Percentiles rank a stretch among this genome's conserved stretches.
Evolutionary conservation across 2,329 filamentous ascomycete genomes (phyloP).

Genomic region (Saccharata proteae): DNA sequence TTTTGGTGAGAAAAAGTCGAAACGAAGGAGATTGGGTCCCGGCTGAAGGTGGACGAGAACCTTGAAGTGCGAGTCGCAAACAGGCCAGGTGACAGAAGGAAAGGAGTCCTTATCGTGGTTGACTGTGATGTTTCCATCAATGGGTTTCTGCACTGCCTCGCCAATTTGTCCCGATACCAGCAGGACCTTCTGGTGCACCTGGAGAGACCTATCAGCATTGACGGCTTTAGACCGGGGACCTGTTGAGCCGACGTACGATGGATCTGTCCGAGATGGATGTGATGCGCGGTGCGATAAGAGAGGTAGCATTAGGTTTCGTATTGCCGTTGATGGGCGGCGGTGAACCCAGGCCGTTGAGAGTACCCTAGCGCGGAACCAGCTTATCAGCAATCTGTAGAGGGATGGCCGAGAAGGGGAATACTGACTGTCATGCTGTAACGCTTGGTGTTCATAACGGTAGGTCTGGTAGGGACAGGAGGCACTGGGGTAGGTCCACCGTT

Average conservation of each 20-base stretch:
- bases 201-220: conserved; percentile 13
- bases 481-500: conserved; percentile 33
- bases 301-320: conserved; percentile 41
- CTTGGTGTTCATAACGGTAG: conserved; percentile 28
- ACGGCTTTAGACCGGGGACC: conserved; percentile 7
- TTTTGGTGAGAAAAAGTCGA: conserved; percentile 81
- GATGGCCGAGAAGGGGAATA: neutral
- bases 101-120: conserved; percentile 77
- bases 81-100: conserved; percentile 74
- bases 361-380: neutral
- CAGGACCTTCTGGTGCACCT: conserved; percentile 88
- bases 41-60: conserved; percentile 80
- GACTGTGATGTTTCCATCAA: conserved; percentile 72
- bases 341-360: conserved; percentile 40
- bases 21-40: conserved; percentile 74
- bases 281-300: conserved; percentile 69
- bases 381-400: neutral
- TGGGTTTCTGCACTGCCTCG: conserved; percentile 51
- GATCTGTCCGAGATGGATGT: conserved; percentile 68
- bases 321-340: no score
- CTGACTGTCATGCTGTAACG: conserved; percentile 42
- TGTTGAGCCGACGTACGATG: conserved; percentile 48
- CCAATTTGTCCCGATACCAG: conserved; percentile 72
- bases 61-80: conserved; percentile 84
- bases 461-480: conserved; percentile 24